Conservation (phyloP, 2,329 filamentous ascomycete genomes). For the Podosphaera leucotricha region DNA sequence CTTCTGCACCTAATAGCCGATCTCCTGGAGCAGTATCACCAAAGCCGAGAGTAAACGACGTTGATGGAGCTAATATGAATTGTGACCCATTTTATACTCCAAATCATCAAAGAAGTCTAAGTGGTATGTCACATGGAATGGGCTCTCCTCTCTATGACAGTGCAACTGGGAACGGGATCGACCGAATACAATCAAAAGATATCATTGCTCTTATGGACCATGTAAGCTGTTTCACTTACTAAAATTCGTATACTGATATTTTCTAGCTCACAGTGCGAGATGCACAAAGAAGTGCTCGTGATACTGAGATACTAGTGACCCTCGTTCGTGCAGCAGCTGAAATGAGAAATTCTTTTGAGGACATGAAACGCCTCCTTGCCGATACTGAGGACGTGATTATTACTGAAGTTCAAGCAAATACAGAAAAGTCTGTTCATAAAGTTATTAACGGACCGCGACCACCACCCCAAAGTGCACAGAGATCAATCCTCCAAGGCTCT, state of each 20-base stretch:
- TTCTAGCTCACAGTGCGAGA: constrained; percentile 71
- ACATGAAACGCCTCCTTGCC: constrained; percentile 78
- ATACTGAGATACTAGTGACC: constrained; percentile 88
- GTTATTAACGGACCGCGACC: constrained; percentile 70
- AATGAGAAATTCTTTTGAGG: constrained; percentile 90
- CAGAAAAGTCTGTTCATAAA: constrained; percentile 63
- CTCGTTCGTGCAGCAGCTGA: constrained; percentile 84
- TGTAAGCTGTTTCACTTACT: constrained; percentile 22
- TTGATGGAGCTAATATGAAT: constrained; percentile 21
- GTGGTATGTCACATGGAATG: constrained; percentile 83
- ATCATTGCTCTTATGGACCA: constrained; percentile 86
- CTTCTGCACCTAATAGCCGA: constrained; percentile 35
- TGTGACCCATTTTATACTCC: constrained; percentile 44
- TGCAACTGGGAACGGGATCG: constrained; percentile 23
- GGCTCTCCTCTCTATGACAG: constrained; percentile 75
- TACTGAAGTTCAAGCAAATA: constrained; percentile 65
- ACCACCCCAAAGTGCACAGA: constrained; percentile 36
- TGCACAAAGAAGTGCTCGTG: constrained; percentile 81
- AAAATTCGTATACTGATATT: constrained; percentile 4
- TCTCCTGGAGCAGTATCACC: constrained; percentile 24
- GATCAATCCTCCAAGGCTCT: constrained; percentile 21
- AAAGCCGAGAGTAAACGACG: constrained; percentile 20
- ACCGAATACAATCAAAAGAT: constrained; percentile 2
- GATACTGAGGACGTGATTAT: constrained; percentile 81
- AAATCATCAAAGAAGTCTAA: constrained; percentile 44